Evolutionary conservation across 805 yeast species (phyloP).

Genomic region (Metschnikowia hibisci): DNA sequence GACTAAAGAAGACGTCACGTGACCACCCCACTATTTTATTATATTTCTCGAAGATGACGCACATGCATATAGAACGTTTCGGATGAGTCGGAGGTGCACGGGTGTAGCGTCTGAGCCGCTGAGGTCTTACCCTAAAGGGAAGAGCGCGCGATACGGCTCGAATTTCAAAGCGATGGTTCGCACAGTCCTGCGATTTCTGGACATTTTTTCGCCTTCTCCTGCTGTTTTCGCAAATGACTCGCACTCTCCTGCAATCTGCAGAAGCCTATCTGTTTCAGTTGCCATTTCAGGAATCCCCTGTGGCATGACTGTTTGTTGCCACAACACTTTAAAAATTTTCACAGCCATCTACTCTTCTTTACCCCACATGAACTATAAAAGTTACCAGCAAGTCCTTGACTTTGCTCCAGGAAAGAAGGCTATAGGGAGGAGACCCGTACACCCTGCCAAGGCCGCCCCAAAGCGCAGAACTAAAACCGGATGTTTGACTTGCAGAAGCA

Average conservation of each 20-base stretch:
- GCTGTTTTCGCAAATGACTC: neutral
- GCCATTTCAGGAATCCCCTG: conserved; percentile 2
- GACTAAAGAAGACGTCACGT: too few relatives aligned
- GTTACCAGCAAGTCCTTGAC: conserved; percentile 36
- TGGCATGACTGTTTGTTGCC: conserved; percentile 1
- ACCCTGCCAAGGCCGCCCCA: conserved; percentile 9
- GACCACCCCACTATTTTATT: too few relatives aligned
- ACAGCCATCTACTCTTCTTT: neutral
- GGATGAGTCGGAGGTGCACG: neutral
- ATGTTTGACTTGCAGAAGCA: conserved; percentile 52
- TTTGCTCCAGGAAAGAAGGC: conserved; percentile 17
- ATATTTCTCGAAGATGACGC: too few relatives aligned
- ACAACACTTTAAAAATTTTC: conserved; percentile 3
- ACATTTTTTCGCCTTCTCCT: neutral
- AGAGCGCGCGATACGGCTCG: neutral
- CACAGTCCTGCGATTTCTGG: neutral
- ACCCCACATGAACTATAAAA: conserved; percentile 27
- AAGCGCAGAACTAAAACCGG: conserved; percentile 21
- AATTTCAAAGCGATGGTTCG: neutral
- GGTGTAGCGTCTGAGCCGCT: neutral
- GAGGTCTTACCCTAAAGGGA: neutral
- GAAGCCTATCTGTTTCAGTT: conserved; percentile 1
- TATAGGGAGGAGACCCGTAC: conserved; percentile 8
- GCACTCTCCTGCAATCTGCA: neutral
- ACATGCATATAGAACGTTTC: too few relatives aligned